A percentile compares a stretch with the other conserved stretches of the same genome.
These are phyloP conservation scores for Kodamaea derodonti DNA, from an alignment of 1,139 yeast genomes.

Conservation along the genomic window DNA sequence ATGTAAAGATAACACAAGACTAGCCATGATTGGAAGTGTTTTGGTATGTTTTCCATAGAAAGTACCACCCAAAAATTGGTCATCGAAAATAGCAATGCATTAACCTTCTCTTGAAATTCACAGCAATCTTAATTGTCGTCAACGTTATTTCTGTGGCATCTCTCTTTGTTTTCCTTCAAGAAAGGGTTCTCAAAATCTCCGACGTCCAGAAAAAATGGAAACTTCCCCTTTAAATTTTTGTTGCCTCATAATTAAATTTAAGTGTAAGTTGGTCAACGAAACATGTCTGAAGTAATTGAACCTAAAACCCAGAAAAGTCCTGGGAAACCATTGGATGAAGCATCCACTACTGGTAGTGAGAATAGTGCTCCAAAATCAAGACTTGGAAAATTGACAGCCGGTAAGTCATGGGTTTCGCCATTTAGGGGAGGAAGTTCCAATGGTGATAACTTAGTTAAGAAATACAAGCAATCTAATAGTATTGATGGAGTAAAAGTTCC, in stretches of 20 bases:
- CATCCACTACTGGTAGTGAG: slow-evolving; percentile 4
- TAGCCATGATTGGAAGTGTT: too few relatives aligned
- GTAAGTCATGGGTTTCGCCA: slow-evolving; percentile 50
- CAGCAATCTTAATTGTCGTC: too few relatives aligned
- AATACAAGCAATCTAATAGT: slow-evolving; percentile 31
- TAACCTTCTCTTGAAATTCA: too few relatives aligned
- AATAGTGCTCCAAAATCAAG: slow-evolving; percentile 9
- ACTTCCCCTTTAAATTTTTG: not conserved
- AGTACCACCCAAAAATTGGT: too few relatives aligned
- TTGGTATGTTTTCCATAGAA: too few relatives aligned
- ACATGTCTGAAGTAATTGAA: slow-evolving; percentile 23
- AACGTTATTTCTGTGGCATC: not conserved
- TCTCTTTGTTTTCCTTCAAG: not conserved
- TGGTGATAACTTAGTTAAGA: slow-evolving; percentile 25
- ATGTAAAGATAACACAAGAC: too few relatives aligned
- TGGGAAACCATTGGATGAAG: slow-evolving; percentile 7
- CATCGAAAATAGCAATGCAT: too few relatives aligned
- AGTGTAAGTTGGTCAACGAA: too few relatives aligned
- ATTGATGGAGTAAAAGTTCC: slow-evolving; percentile 38
- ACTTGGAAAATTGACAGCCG: slow-evolving; percentile 38
- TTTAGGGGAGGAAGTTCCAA: slow-evolving; percentile 29
- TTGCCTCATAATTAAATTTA: not conserved
- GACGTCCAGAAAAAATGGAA: not conserved
- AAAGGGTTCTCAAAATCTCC: not conserved
- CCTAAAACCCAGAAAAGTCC: slow-evolving; percentile 11